These are phyloP conservation scores for Secale cereale DNA, from an alignment of 176 grass and related monocot genomes.

Conservation along the genomic window DNA sequence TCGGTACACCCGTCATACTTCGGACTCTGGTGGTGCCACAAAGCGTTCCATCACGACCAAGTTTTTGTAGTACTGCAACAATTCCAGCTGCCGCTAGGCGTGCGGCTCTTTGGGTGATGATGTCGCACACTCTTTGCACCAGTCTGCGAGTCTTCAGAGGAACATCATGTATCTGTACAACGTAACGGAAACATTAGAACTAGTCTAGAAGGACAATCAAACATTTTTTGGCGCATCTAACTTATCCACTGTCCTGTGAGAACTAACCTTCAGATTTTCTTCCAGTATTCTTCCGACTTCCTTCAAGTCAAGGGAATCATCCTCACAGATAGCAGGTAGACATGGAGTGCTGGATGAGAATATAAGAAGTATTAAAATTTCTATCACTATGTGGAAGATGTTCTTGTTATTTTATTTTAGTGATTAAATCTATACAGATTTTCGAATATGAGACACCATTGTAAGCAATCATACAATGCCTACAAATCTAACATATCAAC, in stretches of 20 bases:
- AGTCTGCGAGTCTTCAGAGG: slow-evolving; percentile 63
- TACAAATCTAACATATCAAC: background rate
- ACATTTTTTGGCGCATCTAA: background rate
- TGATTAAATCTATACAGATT: background rate
- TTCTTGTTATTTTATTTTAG: background rate
- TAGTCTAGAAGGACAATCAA: background rate
- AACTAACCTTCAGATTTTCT: slow-evolving; percentile 60
- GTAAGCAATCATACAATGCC: background rate
- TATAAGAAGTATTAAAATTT: background rate
- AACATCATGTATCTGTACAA: slow-evolving; percentile 49
- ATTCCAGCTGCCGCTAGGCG: slow-evolving; percentile 73
- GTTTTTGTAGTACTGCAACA: slow-evolving; percentile 73
- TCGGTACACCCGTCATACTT: slow-evolving; percentile 24
- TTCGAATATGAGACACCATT: background rate
- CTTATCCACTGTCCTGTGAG: background rate
- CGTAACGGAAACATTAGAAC: background rate
- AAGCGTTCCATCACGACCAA: slow-evolving; percentile 60
- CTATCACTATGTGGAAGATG: background rate
- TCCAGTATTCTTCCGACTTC: slow-evolving; percentile 53
- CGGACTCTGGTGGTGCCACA: slow-evolving; percentile 30
- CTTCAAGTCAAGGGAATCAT: slow-evolving; percentile 60
- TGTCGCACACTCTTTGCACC: slow-evolving; percentile 56
- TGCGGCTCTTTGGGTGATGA: slow-evolving; percentile 61
- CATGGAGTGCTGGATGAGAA: slow-evolving; percentile 52
- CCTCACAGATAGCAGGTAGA: slow-evolving; percentile 65